Evolutionary conservation across 129 eudicot species (phyloP).

Genomic region (Artemisia argyi): DNA sequence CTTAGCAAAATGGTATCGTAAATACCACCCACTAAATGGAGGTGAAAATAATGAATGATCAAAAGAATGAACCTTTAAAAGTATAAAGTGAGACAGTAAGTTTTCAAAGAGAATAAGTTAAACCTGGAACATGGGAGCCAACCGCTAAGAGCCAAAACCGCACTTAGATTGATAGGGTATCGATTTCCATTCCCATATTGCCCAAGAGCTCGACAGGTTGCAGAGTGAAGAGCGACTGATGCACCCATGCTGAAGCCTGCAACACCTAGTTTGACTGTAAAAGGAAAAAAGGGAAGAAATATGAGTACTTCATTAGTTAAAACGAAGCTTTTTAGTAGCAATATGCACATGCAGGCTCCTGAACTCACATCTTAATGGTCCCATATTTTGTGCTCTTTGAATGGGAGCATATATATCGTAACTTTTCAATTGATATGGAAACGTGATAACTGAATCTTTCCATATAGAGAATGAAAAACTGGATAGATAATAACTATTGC

Average conservation of each 20-base stretch:
- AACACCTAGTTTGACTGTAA: constrained; percentile 55
- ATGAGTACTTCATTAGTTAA: not conserved
- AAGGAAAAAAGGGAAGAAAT: not conserved
- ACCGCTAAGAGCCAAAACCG: constrained; percentile 53
- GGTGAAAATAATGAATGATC: not conserved
- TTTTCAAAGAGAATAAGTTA: not conserved
- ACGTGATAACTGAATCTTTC: no score
- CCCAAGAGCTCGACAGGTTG: constrained; percentile 43
- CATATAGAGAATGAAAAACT: no score
- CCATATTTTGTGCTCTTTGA: no score
- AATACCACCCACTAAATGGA: not conserved
- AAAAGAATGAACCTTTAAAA: no score
- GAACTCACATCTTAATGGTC: no score
- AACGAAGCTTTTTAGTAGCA: not conserved
- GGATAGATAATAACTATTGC: no score
- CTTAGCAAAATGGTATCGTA: constrained; percentile 5
- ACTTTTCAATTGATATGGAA: no score
- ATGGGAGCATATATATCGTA: no score
- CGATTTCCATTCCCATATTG: constrained; percentile 49
- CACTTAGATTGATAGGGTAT: constrained; percentile 51
- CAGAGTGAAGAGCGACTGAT: constrained; percentile 54
- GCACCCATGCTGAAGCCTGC: constrained; percentile 66
- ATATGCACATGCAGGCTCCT: no score
- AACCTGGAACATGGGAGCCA: constrained; percentile 71
- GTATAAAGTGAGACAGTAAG: not conserved